Conservation (phyloP, 371 early-diverging fungal genomes). For the Globomyces sp. region DNA sequence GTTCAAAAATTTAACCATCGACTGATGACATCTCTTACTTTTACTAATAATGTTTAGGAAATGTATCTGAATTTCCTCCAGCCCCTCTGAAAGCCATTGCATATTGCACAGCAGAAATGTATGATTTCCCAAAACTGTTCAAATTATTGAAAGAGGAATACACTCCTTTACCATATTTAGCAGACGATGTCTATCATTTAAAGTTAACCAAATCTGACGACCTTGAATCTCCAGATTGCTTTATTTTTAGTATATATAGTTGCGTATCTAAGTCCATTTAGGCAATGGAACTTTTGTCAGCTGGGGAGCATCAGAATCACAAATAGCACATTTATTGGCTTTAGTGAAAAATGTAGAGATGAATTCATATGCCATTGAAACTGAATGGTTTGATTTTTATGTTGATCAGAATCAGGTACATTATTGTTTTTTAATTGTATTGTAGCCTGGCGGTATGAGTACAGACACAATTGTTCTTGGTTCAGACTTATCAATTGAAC, state of each 20-base stretch:
- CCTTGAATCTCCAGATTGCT: constrained; percentile 35
- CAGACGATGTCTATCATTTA: constrained; percentile 49
- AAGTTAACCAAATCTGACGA: constrained; percentile 37
- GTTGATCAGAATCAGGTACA: constrained; percentile 30
- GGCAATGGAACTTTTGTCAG: constrained; percentile 48
- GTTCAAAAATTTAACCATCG: no score
- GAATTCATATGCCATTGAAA: constrained; percentile 35
- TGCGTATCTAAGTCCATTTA: background rate
- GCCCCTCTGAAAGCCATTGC: constrained; percentile 32
- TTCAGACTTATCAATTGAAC: constrained; percentile 33
- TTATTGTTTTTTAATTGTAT: constrained; percentile 17
- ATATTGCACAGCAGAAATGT: constrained; percentile 52
- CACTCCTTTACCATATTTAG: constrained; percentile 42
- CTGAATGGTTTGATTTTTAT: constrained; percentile 46
- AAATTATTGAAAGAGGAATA: constrained; percentile 35
- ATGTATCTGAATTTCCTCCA: background rate
- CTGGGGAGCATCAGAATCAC: constrained; percentile 45
- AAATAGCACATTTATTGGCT: constrained; percentile 35
- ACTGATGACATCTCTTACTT: no score
- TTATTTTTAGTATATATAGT: no score
- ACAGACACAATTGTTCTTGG: constrained; percentile 51
- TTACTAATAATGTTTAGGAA: no score
- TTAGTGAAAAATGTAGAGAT: constrained; percentile 35
- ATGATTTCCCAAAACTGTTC: constrained; percentile 38
- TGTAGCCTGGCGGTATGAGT: constrained; percentile 35